These are phyloP conservation scores for Lyophyllum atratum DNA, from an alignment of 768 basidiomycete genomes.

Conservation along the genomic window DNA sequence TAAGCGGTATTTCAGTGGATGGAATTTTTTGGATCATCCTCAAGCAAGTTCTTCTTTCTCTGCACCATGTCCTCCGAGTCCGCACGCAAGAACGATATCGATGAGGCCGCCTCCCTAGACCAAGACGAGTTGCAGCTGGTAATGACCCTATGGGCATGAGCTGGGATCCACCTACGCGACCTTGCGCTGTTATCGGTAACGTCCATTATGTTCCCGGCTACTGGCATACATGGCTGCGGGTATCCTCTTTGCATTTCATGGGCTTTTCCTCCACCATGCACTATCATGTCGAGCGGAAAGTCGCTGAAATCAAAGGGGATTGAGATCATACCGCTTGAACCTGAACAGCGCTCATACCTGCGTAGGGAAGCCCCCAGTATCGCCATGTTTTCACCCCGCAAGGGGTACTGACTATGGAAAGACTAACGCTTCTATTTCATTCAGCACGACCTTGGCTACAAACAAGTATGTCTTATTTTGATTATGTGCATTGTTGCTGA, in stretches of 20 bases:
- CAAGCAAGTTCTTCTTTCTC: constrained; percentile 1
- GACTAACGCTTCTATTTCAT: constrained; percentile 50
- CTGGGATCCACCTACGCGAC: constrained; percentile 29
- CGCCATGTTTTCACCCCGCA: constrained; percentile 41
- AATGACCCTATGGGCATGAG: constrained; percentile 31
- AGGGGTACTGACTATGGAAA: constrained; percentile 34
- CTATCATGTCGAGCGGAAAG: constrained; percentile 23
- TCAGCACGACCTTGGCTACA: constrained; percentile 77
- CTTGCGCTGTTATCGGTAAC: constrained; percentile 63
- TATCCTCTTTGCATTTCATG: constrained; percentile 58
- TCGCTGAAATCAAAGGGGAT: constrained; percentile 51
- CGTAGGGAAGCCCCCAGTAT: constrained; percentile 94
- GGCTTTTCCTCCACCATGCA: constrained; percentile 23
- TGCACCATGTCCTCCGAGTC: constrained; percentile 25
- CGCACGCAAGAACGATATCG: constrained; percentile 25
- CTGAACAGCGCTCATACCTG: constrained; percentile 97
- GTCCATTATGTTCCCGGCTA: constrained; percentile 57
- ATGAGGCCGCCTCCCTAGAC: constrained; percentile 30
- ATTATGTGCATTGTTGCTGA: constrained; percentile 7
- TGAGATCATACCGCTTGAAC: constrained; percentile 99
- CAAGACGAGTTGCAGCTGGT: constrained; percentile 51
- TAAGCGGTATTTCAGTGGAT: not conserved
- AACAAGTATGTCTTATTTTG: constrained; percentile 53
- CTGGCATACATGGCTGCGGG: constrained; percentile 84
- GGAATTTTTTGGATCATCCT: not conserved